Evolutionary conservation across 2,329 filamentous ascomycete species (phyloP).

Genomic region (Clonostachys rhizophaga): DNA sequence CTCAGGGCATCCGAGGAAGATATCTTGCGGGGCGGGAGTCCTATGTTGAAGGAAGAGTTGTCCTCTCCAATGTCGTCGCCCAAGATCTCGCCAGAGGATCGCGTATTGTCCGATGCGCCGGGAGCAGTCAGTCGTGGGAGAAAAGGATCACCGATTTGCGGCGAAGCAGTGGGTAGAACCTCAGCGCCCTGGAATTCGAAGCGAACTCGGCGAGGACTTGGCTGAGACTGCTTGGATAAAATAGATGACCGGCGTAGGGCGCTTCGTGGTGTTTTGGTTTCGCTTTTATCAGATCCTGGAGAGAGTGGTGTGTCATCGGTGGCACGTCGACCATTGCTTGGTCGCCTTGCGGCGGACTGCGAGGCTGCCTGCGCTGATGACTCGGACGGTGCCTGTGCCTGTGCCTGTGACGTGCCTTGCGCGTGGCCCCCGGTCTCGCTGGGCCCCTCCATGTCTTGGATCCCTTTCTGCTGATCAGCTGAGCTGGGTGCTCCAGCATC

Average conservation of each 20-base stretch:
- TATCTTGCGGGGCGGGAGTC: constrained; percentile 42
- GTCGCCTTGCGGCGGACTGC: constrained; percentile 10
- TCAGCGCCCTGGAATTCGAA: constrained; percentile 58
- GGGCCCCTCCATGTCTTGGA: constrained; percentile 13
- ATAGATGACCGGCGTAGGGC: constrained; percentile 53
- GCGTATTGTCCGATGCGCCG: constrained; percentile 14
- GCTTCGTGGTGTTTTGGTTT: constrained; percentile 44
- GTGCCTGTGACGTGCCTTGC: background rate
- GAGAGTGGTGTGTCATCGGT: constrained; percentile 47
- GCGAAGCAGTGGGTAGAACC: constrained; percentile 55
- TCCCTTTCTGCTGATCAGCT: constrained; percentile 6
- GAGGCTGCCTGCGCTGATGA: background rate
- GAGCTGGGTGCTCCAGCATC: background rate
- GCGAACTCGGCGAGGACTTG: constrained; percentile 57
- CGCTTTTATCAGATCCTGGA: constrained; percentile 46
- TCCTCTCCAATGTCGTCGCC: constrained; percentile 31
- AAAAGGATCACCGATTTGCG: constrained; percentile 30
- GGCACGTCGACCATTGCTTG: constrained; percentile 27
- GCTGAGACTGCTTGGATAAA: constrained; percentile 38
- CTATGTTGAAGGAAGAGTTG: constrained; percentile 15
- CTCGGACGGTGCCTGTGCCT: background rate
- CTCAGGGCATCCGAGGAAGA: constrained; percentile 51
- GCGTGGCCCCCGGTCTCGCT: constrained; percentile 1
- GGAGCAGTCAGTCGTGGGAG: constrained; percentile 16
- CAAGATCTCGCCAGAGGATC: constrained; percentile 21